Evolutionary conservation across 768 basidiomycete species (phyloP).

Genomic region (Kwoniella newhampshirensis): DNA sequence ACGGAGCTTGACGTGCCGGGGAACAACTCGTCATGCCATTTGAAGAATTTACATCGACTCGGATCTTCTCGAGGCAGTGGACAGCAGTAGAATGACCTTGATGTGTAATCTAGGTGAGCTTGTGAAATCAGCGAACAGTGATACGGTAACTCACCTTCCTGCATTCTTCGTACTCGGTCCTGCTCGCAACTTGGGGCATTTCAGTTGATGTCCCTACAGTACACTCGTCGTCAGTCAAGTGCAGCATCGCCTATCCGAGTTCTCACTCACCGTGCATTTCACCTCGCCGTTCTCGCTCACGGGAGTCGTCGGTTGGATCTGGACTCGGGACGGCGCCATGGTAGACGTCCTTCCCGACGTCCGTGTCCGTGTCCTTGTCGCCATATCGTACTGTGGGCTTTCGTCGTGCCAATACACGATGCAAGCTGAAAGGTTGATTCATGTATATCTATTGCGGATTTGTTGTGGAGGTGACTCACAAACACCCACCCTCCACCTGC

Average conservation of each 20-base stretch:
- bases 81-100: constrained; percentile 40
- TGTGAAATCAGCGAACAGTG: neutral
- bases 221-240: neutral
- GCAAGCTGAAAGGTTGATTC: too few relatives aligned
- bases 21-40: constrained; percentile 43
- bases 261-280: constrained; percentile 25
- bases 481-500: too few relatives aligned
- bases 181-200: constrained; percentile 23
- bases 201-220: constrained; percentile 32
- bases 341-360: constrained; percentile 3
- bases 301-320: constrained; percentile 24
- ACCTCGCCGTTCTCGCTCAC: constrained; percentile 16
- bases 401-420: too few relatives aligned
- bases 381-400: neutral
- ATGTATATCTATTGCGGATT: too few relatives aligned
- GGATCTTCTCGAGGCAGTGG: constrained; percentile 36
- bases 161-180: constrained; percentile 43
- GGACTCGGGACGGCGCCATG: constrained; percentile 16
- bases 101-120: neutral
- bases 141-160: constrained; percentile 31
- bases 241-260: neutral
- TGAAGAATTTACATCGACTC: constrained; percentile 42
- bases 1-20: neutral
- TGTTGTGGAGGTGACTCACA: too few relatives aligned
- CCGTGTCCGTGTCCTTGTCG: constrained; percentile 7